A percentile compares a stretch with the other conserved stretches of the same genome.
phyloP scores from a whole-genome alignment of 2,329 filamentous ascomycete genomes.

The Nothophaeocryptopus gaeumannii region DNA sequence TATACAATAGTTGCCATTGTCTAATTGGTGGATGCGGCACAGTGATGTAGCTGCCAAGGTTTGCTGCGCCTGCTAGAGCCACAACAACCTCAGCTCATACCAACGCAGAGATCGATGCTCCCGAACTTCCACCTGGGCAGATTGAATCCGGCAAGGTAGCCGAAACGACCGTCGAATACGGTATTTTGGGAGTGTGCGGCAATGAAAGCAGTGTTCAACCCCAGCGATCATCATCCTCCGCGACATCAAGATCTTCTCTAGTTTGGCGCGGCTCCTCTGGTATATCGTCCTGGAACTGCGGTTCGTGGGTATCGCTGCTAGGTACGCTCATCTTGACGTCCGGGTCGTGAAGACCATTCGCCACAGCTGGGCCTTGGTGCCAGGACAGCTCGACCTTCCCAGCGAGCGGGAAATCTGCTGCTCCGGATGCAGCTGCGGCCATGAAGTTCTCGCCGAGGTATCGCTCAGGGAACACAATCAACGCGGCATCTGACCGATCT shows the following conservation, averaged over 20 bases:
- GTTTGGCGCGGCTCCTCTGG: slow-evolving; percentile 1
- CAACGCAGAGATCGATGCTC: no score
- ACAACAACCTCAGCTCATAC: neutral
- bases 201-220: slow-evolving; percentile 3
- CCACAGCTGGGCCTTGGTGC: slow-evolving; percentile 34
- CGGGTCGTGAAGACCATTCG: neutral
- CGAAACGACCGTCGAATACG: neutral
- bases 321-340: slow-evolving; percentile 6
- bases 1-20: neutral
- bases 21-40: slow-evolving; percentile 4
- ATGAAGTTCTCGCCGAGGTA: slow-evolving; percentile 62
- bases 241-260: slow-evolving; percentile 17
- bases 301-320: no score
- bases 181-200: neutral
- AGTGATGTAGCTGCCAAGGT: slow-evolving; percentile 4
- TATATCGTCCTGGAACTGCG: neutral
- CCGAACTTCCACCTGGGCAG: no score
- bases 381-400: slow-evolving; percentile 65
- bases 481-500: slow-evolving; percentile 36
- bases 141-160: no score
- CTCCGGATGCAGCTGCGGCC: slow-evolving; percentile 21
- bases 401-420: slow-evolving; percentile 55
- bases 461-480: slow-evolving; percentile 45
- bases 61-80: slow-evolving; percentile 1
- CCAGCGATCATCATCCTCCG: slow-evolving; percentile 28